Evolutionary conservation across 2,329 filamentous ascomycete species (phyloP), one percentile per base, ranked within the genome.

Genomic region (Monosporascus sp.): DNA sequence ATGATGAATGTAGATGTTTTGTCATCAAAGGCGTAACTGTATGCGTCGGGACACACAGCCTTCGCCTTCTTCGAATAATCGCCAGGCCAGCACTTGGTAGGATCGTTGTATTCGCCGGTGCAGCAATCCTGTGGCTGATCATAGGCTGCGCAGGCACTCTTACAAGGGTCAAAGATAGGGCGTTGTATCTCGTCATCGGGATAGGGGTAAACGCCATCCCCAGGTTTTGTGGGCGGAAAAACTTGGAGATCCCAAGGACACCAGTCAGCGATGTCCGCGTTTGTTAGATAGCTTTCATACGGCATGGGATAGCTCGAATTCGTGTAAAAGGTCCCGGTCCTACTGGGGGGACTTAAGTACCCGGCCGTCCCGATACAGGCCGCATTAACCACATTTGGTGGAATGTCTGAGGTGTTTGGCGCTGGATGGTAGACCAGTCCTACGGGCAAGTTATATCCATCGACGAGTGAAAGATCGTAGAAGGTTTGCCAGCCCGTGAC

Each of bases 401-500:
- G 86, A 54, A 92, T 85, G 51, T 87, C 78, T 1, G 75, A 78
- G 7, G 80, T 77, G 60, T 88, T 85, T 51, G 79, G 76, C 22
- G 84, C 79, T 3, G 81, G 79, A 25, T 82, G 74, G 60, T 84
- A 81, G 51, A 78, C 75, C 64, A 83, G 81, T 31, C 82, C 85
- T 56, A 92, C 66, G 2, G 88, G 87, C 1, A 93, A 71, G 65
- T 93, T 93, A 77, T 93, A 93, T 48, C 89, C 89, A 65, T 94
- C 89, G 22, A 94, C 89, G 3, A 93, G 77, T 41, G 88, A 91
- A 57, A 94, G 89, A 68, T 94, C 89, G 71, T 92, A 93, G 68
- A 90, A 94, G 9, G 84, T 87, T 65, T 91, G 86, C 54, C 66
- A 70, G 48, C 74, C 73, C 22, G 76, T 74, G 44, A 78, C 72